A percentile compares a stretch with the other conserved stretches of the same genome.
These are phyloP conservation scores for Pythium rishiriense DNA, from an alignment of 352 stramenopile species.

Conservation along the genomic window DNA sequence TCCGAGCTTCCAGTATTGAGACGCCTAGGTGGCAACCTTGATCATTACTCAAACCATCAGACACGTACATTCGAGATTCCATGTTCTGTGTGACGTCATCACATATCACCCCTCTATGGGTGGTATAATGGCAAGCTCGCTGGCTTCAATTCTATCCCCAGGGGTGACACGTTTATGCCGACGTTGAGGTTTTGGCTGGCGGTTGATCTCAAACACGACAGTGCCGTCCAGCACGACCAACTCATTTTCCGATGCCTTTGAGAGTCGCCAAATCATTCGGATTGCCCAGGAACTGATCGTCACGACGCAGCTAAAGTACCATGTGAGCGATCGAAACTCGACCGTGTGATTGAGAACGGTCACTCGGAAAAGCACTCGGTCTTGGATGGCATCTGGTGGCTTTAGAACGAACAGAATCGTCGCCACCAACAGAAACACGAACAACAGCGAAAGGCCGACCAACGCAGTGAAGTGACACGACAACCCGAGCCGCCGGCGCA, in stretches of 20 bases:
- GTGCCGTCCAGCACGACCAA: constrained; percentile 8
- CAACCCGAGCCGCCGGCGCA: neutral
- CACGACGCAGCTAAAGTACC: constrained; percentile 5
- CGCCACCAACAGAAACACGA: neutral
- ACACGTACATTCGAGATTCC: too few species aligned
- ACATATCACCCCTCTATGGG: too few species aligned
- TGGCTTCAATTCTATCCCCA: too few species aligned
- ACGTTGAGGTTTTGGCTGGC: too few species aligned
- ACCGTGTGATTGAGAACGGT: neutral
- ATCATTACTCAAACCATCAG: too few species aligned
- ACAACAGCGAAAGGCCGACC: neutral
- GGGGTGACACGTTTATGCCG: too few species aligned
- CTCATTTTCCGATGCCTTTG: neutral
- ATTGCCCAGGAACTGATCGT: constrained; percentile 6
- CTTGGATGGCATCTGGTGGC: neutral
- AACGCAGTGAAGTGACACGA: neutral
- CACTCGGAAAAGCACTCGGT: neutral
- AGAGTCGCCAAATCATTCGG: constrained; percentile 9
- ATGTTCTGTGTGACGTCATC: too few species aligned
- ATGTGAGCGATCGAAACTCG: constrained; percentile 1
- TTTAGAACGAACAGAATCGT: neutral
- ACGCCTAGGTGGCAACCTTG: too few species aligned
- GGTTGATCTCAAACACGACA: constrained; percentile 9
- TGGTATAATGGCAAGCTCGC: too few species aligned
- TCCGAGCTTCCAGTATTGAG: too few species aligned